Base-by-base conservation (phyloP, 2,329 filamentous ascomycete species). In the Claviceps sp. region DNA sequence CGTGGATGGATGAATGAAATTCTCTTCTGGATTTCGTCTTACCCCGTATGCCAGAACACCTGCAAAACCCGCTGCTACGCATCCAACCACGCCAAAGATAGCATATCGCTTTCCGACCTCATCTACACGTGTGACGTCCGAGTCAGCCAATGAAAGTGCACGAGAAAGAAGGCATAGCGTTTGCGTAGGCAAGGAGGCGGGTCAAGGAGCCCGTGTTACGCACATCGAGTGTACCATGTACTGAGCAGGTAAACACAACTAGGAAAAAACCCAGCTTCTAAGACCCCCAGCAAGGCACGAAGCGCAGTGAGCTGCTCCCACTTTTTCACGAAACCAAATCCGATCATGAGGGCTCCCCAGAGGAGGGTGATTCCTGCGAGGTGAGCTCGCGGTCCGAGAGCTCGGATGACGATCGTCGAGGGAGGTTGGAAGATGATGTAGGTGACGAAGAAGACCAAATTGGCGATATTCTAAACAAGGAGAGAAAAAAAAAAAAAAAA, bases 261-360 rank as follows among this genome's bases (percentile, higher is more conserved):
- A 0, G 83, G 83, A 64, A 87, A 88, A 66, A 84, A 86, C 0
- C 83, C 79, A n/a, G 79, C 77, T 62, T 87, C 83, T 26, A 86
- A 72, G 2, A 82, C 56, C 47, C 83, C 84, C 16, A 85, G 71
- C 1, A 86, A 50, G 0, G 80, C 66, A 45, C 83, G 70, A 40
- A 83, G 64, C 0, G 68, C 79, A 0, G 78, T 68, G 51, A 86
- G 64, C 23, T 74, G 62, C 1, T 62, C 58, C 67, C 75, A 83
- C 13, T 67, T 67, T 40, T 73, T 65, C 45, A 75, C 70, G 53
- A 85, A 86, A 7, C 79, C 82, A 73, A 85, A 82, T 3, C 79
- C 77, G n/a, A 85, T 76, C 76, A 83, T 83, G 45, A 74, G 69
- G 1, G 61, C 65, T 8, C 82, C 82, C 82, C 82, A 85, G 3